Percentiles rank a stretch among this genome's conserved stretches.
Evolutionary conservation across 768 basidiomycete species (phyloP).

Genomic region (Tylopilus vinaceipallidus): DNA sequence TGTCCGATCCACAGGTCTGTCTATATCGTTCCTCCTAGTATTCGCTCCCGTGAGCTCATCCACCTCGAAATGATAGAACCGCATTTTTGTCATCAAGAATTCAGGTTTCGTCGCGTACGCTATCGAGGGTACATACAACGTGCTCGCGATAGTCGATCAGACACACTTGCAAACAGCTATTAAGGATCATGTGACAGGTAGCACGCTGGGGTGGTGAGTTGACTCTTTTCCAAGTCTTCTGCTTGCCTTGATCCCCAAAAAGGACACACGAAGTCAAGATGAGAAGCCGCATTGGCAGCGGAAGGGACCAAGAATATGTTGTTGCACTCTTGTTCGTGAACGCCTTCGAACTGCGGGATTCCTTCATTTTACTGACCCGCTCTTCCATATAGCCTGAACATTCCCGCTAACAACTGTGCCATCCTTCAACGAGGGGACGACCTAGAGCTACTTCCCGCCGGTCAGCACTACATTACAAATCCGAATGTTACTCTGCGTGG

Average conservation of each 20-base stretch:
- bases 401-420: constrained; percentile 85
- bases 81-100: constrained; percentile 78
- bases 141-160: constrained; percentile 81
- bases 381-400: constrained; percentile 56
- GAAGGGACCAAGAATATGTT: constrained; percentile 59
- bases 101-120: constrained; percentile 77
- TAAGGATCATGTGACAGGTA: constrained; percentile 60
- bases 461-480: constrained; percentile 82
- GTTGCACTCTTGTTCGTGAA: constrained; percentile 71
- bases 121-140: constrained; percentile 71
- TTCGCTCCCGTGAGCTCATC: neutral
- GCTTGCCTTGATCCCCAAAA: constrained; percentile 1
- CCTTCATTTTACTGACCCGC: neutral
- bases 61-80: constrained; percentile 41
- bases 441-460: constrained; percentile 72
- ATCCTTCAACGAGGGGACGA: constrained; percentile 82
- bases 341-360: neutral
- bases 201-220: constrained; percentile 55
- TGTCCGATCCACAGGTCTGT: constrained; percentile 64
- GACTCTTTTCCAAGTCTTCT: neutral
- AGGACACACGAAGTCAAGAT: constrained; percentile 77
- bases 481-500: constrained; percentile 81
- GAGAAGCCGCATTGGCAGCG: constrained; percentile 51
- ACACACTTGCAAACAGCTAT: constrained; percentile 66
- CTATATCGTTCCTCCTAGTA: neutral